Evolutionary conservation across 768 basidiomycete genomes (phyloP), one percentile per base, ranked within the genome.

Genomic region (Tricholoma saponaceum): DNA sequence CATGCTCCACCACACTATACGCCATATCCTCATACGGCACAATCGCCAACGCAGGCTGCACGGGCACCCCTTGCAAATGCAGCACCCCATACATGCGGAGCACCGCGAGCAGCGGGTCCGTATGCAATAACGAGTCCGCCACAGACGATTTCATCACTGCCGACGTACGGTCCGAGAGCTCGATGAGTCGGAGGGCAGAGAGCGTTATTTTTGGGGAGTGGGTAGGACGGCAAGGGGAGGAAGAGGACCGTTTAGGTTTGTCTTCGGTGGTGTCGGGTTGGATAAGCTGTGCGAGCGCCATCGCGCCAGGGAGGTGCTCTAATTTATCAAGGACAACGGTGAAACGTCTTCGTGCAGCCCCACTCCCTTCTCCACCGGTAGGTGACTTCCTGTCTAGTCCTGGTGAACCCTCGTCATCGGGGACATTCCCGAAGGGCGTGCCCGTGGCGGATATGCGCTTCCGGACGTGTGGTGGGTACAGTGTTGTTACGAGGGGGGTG

Each of bases 301-400:
- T 95, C 72, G 92, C 86, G 8, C 89, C 83, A 0, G 95, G 88
- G 0, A 98, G 69, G 67, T 95, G 91, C 64, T 97, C 96, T 50
- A 95, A 75, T 68, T 87, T 92, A 69, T 96, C 94, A 16, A 98
- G 80, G 16, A 98, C 85, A 58, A 98, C 83, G 0, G 89, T 87
- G 72, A 95, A 91, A 8, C 85, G 80, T 33, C 61, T 33, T 51
- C 58, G 62, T 5, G 22, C 55, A 16, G 28, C 33, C 6, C 20
- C n/a, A 32, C 60, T 44, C n/a, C 39, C 51, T 30, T 14, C 59
- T 55, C 58, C 60, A 18, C 9, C 22, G 37, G 28, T 58, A 52
- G 50, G 50, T 49, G 20, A 52, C 51, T 41, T 61, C 49, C 18
- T 59, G 61, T 52, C 51, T n/a, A 30, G 16, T 6, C n/a, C 25